Base-by-base conservation (phyloP, 257 asterid species). In the Misopates orontium region DNA sequence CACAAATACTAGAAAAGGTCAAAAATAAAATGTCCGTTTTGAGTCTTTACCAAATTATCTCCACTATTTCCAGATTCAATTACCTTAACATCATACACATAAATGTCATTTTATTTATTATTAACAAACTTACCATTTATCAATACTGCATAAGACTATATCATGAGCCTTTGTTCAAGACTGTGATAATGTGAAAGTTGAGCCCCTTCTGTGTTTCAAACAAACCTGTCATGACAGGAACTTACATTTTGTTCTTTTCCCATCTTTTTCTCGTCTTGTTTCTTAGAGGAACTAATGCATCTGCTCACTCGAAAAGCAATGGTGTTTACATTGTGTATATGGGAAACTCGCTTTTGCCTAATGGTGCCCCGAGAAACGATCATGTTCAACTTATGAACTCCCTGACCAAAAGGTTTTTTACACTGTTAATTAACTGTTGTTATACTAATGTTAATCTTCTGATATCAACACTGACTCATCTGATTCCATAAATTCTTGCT, bases 321-420 rank as follows among this genome's bases (percentile, higher is more conserved):
- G 86, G 83, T 14, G 79, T 92, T 15, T 92, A 85, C 47, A 87
- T 89, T 58, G 98, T 89, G 17, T 92, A 92, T 74, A 87, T 90
- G 88, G 98, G 98, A 23, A 82, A 92, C 69, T 80, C 87, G 0
- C 64, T 54, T 54, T 28, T 75, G 18, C 25, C 77, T 3, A 47
- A 76, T 14, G 77, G 75, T 11, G 66, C 70, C 49, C 49, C 67
- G 9, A 79, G 74, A 28, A 77, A 56, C 5, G 78, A 75, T 55
- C 90, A 69, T 19, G 64, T 73, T 60, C 82, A 78, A 49, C 87
- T 92, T 61, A 60, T 89, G 40, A 68, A 24, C 72, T 71, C 83
- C 45, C 67, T 89, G 71, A 54, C 68, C 18, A 69, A 51, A 82
- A 85, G 97, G 98, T 87, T 62, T 56, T 44, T 31, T 2, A 16